Base-by-base conservation (phyloP, 352 stramenopile species). In the Globisporangium perplexum region DNA sequence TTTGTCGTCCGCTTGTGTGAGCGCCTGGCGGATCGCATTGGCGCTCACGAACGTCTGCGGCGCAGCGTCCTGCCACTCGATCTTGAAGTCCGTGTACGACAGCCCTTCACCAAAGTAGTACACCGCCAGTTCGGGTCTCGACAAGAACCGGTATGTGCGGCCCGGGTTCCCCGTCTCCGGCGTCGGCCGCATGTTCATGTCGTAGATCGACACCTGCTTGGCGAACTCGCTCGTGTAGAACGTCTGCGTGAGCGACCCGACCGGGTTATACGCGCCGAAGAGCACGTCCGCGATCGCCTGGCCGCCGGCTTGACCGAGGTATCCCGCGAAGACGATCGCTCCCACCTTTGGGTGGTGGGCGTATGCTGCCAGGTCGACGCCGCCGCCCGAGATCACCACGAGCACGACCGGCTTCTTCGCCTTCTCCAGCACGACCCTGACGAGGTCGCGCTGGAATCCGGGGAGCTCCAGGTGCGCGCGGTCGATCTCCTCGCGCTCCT, bases 91-190 rank as follows among this genome's bases (percentile, higher is more conserved):
- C 33, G 73, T 89, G 68, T 95, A 97, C 44, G 75, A 92, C 20
- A 96, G 42, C 3, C 88, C 88, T 7, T 72, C 65, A 1, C 88
- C 88, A 63, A 97, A 96, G 20, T 57, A 53, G 51, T 81, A 91
- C 20, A 96, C 75, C 0, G 69, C 63, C 12, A 59, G 26, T 15
- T 77, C 86, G n/a, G 1, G 6, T 14, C 47, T 47, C 15, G 53
- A 73, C 66, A 83, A 92, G 48, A 96, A 97, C 17, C 88, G 80
- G 51, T 96, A 92, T 5, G 88, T 95, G 23, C 87, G 69, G 3
- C 88, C 88, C 4, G 77, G 81, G 42, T 86, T 83, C 3, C 66
- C 72, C 5, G 68, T 85, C 50, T 41, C 57, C 20, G 68, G 63
- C 1, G 63, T 77, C 20, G 86, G 86, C 4, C 86, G 79, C 85